Conservation (phyloP, 768 basidiomycete genomes). For the Boletales sp. region DNA sequence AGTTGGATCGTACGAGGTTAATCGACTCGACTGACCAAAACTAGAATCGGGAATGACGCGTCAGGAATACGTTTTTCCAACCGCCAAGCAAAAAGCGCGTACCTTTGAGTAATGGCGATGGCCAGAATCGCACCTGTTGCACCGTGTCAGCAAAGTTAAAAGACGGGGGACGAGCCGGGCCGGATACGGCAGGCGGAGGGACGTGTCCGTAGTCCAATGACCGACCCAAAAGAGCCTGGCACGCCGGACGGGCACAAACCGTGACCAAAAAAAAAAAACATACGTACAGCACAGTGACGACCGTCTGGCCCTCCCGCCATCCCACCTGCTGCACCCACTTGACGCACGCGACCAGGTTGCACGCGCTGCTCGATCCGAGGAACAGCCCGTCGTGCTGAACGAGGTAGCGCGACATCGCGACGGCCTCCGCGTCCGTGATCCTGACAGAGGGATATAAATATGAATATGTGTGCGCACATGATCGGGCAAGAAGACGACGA, state of each 20-base stretch:
- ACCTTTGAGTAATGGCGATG: conserved; percentile 92
- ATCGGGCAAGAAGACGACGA: background rate
- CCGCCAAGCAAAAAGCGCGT: background rate
- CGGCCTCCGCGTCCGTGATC: conserved; percentile 89
- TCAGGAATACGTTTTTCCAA: background rate
- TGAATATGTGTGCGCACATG: no score
- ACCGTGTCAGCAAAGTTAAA: no score
- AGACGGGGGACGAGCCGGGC: no score
- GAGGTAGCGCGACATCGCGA: conserved; percentile 93
- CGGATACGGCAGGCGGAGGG: no score
- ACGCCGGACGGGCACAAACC: no score
- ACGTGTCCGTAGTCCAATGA: no score
- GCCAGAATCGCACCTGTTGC: conserved; percentile 80
- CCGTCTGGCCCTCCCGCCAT: conserved; percentile 62
- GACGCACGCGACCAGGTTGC: conserved; percentile 91
- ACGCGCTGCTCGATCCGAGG: conserved; percentile 93
- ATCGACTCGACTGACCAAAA: conserved; percentile 43
- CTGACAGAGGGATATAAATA: no score
- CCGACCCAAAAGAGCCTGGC: no score
- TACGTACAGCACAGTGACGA: conserved; percentile 81
- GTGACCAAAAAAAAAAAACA: no score
- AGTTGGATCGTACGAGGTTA: background rate
- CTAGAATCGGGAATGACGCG: conserved; percentile 15
- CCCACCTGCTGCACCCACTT: conserved; percentile 69
- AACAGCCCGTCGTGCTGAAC: conserved; percentile 90